A percentile compares a stretch with the other conserved stretches of the same genome.
Conservation (phyloP, 2,329 filamentous ascomycete species). For the Trichoderma aggressivum region DNA sequence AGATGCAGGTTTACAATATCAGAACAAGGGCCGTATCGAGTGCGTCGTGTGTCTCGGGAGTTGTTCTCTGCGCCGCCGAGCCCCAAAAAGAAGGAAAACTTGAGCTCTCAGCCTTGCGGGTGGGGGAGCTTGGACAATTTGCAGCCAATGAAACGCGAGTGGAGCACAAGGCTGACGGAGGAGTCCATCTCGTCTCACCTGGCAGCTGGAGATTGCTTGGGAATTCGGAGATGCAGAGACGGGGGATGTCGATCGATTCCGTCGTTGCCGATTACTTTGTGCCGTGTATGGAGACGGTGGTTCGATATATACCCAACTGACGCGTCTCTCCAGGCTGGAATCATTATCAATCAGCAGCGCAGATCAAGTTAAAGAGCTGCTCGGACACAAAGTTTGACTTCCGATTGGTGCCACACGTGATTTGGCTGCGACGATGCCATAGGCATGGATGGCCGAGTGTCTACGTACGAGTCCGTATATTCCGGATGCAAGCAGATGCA, state of each 20-base stretch:
- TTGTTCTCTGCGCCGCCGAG: background rate
- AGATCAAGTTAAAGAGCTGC: background rate
- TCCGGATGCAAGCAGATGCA: background rate
- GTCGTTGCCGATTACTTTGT: background rate
- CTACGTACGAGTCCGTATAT: background rate
- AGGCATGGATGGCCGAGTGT: background rate
- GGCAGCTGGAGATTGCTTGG: background rate
- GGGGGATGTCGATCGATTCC: background rate
- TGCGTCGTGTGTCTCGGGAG: background rate
- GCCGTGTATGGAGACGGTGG: background rate
- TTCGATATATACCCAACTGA: background rate
- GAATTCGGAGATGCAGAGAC: background rate
- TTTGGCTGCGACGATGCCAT: background rate
- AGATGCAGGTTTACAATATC: background rate
- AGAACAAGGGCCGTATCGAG: background rate
- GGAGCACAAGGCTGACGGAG: slow-evolving; percentile 13
- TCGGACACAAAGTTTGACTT: background rate
- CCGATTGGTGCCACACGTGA: background rate
- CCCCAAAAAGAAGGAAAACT: slow-evolving; percentile 23
- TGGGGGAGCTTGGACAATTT: background rate
- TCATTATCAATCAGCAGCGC: background rate
- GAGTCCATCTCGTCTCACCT: background rate
- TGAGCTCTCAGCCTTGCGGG: slow-evolving; percentile 26
- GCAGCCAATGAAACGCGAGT: background rate
- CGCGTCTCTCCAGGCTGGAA: background rate